phyloP scores from a whole-genome alignment of 805 yeast genomes.

The Sugiyamaella smithiae region DNA sequence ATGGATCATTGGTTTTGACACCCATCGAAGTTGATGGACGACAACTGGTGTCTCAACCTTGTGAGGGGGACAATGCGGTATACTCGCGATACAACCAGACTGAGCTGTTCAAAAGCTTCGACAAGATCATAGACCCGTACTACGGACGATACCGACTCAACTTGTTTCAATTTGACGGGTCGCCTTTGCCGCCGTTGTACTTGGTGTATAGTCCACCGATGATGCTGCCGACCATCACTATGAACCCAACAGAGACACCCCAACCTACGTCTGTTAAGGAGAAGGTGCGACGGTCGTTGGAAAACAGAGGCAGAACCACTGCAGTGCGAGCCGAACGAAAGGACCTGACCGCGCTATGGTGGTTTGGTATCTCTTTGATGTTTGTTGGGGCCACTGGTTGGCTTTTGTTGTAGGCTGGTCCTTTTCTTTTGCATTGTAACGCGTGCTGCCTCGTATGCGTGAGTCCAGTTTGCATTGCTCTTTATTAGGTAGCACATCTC shows the following conservation, averaged over 20 bases:
- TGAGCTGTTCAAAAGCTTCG: slow-evolving; percentile 56
- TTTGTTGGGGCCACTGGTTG: slow-evolving; percentile 38
- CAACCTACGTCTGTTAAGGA: slow-evolving; percentile 18
- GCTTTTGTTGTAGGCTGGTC: slow-evolving; percentile 25
- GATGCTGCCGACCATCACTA: slow-evolving; percentile 90
- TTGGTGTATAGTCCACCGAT: slow-evolving; percentile 90
- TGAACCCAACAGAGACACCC: slow-evolving; percentile 68
- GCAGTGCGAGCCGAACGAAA: slow-evolving; percentile 41
- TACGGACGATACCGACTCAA: slow-evolving; percentile 79
- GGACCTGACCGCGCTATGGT: slow-evolving; percentile 35
- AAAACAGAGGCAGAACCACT: slow-evolving; percentile 73
- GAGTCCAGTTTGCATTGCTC: no score
- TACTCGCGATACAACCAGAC: slow-evolving; percentile 73
- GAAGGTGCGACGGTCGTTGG: slow-evolving; percentile 66
- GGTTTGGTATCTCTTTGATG: slow-evolving; percentile 39
- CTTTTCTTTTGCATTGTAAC: slow-evolving; percentile 1
- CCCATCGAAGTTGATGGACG: slow-evolving; percentile 91
- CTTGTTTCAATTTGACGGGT: slow-evolving; percentile 68
- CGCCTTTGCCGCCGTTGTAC: slow-evolving; percentile 80
- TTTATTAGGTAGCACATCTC: no score
- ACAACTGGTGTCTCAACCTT: slow-evolving; percentile 85
- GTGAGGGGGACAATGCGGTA: slow-evolving; percentile 42
- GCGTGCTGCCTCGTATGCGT: no score
- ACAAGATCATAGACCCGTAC: slow-evolving; percentile 66
- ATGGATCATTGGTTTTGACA: slow-evolving; percentile 65